These are phyloP conservation scores for Dactylonectria estremocensis DNA, from an alignment of 2,329 filamentous ascomycete species.

Conservation along the genomic window DNA sequence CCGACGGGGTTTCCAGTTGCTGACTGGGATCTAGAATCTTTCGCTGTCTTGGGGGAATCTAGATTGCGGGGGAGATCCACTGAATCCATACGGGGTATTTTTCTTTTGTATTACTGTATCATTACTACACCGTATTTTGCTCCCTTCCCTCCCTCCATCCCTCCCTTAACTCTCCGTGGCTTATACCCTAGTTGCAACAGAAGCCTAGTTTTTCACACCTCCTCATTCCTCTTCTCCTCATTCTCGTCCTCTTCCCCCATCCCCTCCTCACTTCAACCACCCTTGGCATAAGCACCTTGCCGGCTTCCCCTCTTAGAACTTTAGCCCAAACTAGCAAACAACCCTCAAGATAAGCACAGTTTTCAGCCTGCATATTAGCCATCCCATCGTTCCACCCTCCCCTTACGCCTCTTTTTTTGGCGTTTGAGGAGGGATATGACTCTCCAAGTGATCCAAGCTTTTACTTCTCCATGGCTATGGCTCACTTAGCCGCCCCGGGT, in stretches of 20 bases:
- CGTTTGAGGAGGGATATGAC: conserved; percentile 13
- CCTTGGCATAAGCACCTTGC: conserved; percentile 14
- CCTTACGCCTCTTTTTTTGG: conserved; percentile 7
- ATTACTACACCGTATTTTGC: conserved; percentile 12
- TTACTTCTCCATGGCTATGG: conserved; percentile 17
- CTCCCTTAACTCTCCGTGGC: no score
- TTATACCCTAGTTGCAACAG: conserved; percentile 7
- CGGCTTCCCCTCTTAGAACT: conserved; percentile 8
- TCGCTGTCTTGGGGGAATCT: conserved; percentile 23
- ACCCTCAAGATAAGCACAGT: conserved; percentile 30
- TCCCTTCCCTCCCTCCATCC: conserved; percentile 12
- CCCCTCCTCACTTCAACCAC: conserved; percentile 9
- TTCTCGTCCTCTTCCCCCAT: conserved; percentile 20
- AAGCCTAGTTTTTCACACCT: conserved; percentile 33
- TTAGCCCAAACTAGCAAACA: conserved; percentile 16
- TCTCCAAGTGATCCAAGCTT: conserved; percentile 20
- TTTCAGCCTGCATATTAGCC: conserved; percentile 29
- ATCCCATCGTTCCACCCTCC: conserved; percentile 15
- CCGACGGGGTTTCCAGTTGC: conserved; percentile 5
- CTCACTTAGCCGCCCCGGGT: conserved; percentile 19
- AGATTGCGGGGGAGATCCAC: conserved; percentile 42
- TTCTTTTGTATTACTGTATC: conserved; percentile 12
- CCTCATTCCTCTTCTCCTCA: conserved; percentile 19
- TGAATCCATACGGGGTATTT: conserved; percentile 31
- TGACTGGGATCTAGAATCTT: conserved; percentile 10